phyloP scores from a whole-genome alignment of 2,329 filamentous ascomycete species.

The Colletotrichum nymphaeae region DNA sequence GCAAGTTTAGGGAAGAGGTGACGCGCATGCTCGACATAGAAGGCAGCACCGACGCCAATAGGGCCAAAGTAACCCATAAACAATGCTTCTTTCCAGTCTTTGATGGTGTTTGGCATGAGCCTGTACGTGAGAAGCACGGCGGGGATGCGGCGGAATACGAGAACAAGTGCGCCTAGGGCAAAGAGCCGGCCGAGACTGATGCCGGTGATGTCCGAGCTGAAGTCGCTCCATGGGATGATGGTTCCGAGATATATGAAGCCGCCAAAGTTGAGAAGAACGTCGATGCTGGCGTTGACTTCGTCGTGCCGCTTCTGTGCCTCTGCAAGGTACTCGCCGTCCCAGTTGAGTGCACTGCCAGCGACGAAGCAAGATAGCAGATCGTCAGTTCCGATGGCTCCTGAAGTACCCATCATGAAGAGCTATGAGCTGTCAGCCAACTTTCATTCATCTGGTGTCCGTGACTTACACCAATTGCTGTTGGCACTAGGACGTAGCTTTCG shows the following conservation, averaged over 20 bases:
- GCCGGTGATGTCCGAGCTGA: conserved; percentile 64
- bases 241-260: conserved; percentile 70
- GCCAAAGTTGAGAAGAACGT: conserved; percentile 69
- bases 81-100: conserved; percentile 67
- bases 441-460: conserved; percentile 38
- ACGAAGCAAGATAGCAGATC: conserved; percentile 71
- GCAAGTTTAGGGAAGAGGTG: conserved; percentile 52
- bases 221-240: conserved; percentile 66
- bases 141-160: conserved; percentile 67
- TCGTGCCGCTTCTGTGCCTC: conserved; percentile 68
- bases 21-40: conserved; percentile 70
- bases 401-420: conserved; percentile 69
- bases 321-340: conserved; percentile 69
- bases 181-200: conserved; percentile 63
- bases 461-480: conserved; percentile 58
- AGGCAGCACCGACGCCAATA: conserved; percentile 81
- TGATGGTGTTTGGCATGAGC: conserved; percentile 63
- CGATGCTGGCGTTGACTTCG: conserved; percentile 69
- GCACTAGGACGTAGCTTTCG: conserved; percentile 65
- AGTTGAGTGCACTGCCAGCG: conserved; percentile 69
- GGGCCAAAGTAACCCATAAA: conserved; percentile 79
- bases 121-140: conserved; percentile 65
- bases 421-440: conserved; percentile 36
- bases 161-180: conserved; percentile 61
- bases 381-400: conserved; percentile 67